Evolutionary conservation across 352 stramenopile genomes (phyloP).

Genomic region (Globisporangium polare): DNA sequence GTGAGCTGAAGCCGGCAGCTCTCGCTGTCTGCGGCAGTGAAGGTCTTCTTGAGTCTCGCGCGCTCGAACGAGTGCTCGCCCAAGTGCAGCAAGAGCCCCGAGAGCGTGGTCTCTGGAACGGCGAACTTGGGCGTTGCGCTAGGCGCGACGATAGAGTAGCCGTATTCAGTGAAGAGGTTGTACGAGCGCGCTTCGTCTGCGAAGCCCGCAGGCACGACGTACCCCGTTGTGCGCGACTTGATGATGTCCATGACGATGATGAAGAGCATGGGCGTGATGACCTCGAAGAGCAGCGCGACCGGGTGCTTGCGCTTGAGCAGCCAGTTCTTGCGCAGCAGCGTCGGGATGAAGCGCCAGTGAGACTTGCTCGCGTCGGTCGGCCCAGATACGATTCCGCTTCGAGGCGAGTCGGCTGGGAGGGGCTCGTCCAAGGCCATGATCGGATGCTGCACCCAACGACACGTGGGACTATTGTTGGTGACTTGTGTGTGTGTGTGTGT

Average conservation of each 20-base stretch:
- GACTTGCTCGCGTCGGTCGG: conserved; percentile 10
- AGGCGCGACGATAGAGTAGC: conserved; percentile 29
- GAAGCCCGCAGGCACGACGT: conserved; percentile 36
- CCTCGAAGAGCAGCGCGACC: conserved; percentile 45
- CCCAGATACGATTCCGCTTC: background rate
- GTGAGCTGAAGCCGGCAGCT: conserved; percentile 6
- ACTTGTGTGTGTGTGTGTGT: too few species aligned
- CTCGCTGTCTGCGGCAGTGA: background rate
- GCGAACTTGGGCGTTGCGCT: conserved; percentile 30
- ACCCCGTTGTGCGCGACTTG: conserved; percentile 31
- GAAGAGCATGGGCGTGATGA: conserved; percentile 57
- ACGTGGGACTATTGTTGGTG: background rate
- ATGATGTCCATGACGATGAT: conserved; percentile 55
- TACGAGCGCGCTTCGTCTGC: conserved; percentile 21
- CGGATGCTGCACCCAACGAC: too few species aligned
- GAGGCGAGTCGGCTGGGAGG: conserved; percentile 9
- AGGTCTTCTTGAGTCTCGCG: conserved; percentile 13
- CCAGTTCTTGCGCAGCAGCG: conserved; percentile 74
- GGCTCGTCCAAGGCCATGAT: conserved; percentile 3
- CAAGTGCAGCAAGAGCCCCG: conserved; percentile 51
- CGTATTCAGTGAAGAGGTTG: conserved; percentile 41
- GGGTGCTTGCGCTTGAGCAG: conserved; percentile 69
- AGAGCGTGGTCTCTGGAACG: conserved; percentile 56
- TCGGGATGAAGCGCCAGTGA: conserved; percentile 43
- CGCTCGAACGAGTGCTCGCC: conserved; percentile 32